phyloP scores from a whole-genome alignment of 306 rosid genomes.

The Inga oerstediana region DNA sequence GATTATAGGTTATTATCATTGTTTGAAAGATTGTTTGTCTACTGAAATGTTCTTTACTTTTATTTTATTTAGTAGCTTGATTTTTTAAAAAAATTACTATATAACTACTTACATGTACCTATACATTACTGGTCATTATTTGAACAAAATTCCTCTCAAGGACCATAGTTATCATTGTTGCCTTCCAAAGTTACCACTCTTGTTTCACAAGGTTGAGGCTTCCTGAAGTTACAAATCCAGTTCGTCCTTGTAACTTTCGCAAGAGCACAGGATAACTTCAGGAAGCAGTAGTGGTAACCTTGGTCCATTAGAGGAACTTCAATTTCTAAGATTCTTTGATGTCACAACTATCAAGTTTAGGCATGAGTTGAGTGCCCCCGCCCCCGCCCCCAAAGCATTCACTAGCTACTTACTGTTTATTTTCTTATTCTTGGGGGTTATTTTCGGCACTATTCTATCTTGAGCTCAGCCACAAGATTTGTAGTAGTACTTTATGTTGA shows the following conservation, averaged over 20 bases:
- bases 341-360: not conserved
- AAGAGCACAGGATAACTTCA: not conserved
- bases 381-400: not conserved
- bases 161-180: not conserved
- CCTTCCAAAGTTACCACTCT: not conserved
- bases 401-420: not conserved
- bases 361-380: too few species aligned
- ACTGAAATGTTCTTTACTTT: not conserved
- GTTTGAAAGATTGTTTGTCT: not conserved
- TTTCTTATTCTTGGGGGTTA: not conserved
- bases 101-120: not conserved
- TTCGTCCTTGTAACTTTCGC: not conserved
- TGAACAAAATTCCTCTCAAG: not conserved
- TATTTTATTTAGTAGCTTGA: not conserved
- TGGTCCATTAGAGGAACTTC: not conserved
- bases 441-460: not conserved
- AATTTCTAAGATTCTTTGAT: not conserved
- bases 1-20: not conserved
- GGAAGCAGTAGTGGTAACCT: not conserved
- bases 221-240: not conserved
- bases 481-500: not conserved
- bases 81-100: not conserved
- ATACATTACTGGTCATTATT: not conserved
- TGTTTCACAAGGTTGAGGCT: not conserved
- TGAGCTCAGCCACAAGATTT: not conserved